Percentiles rank a stretch among this genome's conserved stretches.
Conservation (phyloP, 164 flowering plant genomes). For the Kingdonia uniflora region DNA sequence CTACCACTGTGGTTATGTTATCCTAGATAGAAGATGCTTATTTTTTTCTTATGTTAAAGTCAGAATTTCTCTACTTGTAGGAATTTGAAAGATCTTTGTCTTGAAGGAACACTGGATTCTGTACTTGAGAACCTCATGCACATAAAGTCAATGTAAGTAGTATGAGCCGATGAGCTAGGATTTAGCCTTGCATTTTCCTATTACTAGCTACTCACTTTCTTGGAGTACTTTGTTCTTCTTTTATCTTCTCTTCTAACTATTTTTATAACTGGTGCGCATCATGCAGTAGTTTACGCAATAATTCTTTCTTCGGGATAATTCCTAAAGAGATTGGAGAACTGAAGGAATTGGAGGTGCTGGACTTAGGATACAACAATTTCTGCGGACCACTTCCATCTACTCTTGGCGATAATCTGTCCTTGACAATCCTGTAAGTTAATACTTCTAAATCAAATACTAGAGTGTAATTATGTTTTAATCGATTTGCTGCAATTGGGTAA, state of each 20-base stretch:
- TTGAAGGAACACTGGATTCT: slow-evolving; percentile 59
- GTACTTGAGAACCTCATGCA: slow-evolving; percentile 50
- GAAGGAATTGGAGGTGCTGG: slow-evolving; percentile 51
- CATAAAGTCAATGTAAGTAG: slow-evolving; percentile 66
- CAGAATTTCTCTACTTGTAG: slow-evolving; percentile 23
- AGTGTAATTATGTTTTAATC: background rate
- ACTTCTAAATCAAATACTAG: background rate
- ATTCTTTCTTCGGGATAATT: slow-evolving; percentile 51
- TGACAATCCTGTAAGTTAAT: slow-evolving; percentile 42
- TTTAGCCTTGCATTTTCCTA: too few relatives aligned
- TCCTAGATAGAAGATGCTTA: background rate
- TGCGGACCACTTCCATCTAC: slow-evolving; percentile 43
- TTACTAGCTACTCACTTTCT: too few relatives aligned
- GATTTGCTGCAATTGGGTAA: slow-evolving; percentile 7
- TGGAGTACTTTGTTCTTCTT: too few relatives aligned
- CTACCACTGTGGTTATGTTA: too few relatives aligned
- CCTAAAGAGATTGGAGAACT: slow-evolving; percentile 50
- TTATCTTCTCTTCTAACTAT: too few relatives aligned
- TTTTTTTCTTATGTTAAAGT: slow-evolving; percentile 7
- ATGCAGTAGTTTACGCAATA: slow-evolving; percentile 58
- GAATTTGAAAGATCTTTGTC: slow-evolving; percentile 65
- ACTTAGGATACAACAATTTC: slow-evolving; percentile 56
- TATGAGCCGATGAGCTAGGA: too few relatives aligned
- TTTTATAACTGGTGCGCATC: too few relatives aligned
- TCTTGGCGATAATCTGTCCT: slow-evolving; percentile 31